phyloP scores from a whole-genome alignment of 2,329 filamentous ascomycete species.

The Colletotrichum sp. region DNA sequence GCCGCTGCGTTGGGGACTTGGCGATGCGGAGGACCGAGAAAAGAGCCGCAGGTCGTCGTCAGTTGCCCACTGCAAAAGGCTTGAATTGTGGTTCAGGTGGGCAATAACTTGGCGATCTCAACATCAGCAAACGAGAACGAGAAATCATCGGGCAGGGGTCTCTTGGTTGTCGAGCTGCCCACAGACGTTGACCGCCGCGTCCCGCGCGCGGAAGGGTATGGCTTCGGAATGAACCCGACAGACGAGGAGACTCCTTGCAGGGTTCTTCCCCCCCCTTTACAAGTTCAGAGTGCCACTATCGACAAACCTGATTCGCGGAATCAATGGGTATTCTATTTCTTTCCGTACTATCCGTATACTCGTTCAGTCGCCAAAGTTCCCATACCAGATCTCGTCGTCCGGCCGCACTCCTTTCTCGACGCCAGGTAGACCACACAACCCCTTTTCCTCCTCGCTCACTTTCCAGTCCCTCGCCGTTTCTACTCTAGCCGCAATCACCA shows the following conservation, averaged over 20 bases:
- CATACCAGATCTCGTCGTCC: constrained; percentile 41
- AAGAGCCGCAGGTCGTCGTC: not conserved
- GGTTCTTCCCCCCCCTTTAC: not conserved
- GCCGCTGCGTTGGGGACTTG: not conserved
- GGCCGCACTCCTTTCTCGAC: constrained; percentile 36
- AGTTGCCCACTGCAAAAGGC: not conserved
- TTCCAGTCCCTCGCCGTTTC: constrained; percentile 29
- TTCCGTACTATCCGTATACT: not conserved
- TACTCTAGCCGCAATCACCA: constrained; percentile 56
- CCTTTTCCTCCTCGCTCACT: constrained; percentile 23
- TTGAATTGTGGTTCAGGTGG: not conserved
- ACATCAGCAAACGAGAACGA: not conserved
- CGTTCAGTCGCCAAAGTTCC: constrained; percentile 22
- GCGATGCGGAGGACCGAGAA: not conserved
- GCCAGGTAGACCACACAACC: constrained; percentile 33
- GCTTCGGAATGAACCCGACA: not conserved
- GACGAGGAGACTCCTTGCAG: not conserved
- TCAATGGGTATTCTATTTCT: not conserved
- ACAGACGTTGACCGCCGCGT: not conserved
- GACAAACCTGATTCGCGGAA: not conserved
- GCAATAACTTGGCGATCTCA: not conserved
- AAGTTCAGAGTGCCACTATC: not conserved
- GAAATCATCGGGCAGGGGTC: not conserved
- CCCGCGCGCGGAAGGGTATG: not conserved
- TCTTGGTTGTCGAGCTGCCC: not conserved